Evolutionary conservation across 768 basidiomycete species (phyloP), one percentile per base, ranked within the genome.

Genomic region (Mycena floridula): DNA sequence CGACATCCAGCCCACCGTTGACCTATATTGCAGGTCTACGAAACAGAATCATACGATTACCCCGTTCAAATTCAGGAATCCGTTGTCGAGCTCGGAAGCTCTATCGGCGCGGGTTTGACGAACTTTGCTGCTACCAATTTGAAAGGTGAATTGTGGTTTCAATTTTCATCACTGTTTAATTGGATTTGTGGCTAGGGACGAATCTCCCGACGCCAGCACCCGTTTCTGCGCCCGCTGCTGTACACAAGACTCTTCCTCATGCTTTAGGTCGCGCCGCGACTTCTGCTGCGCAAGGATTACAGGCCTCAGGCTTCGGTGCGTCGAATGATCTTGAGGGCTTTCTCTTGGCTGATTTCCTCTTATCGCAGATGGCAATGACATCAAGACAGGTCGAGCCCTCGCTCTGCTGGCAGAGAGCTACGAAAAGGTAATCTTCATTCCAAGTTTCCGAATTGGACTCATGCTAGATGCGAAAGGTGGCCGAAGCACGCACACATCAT

Each of bases 221-320:
- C 16, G 56, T 79, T 36, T 64, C 81, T 0, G 70, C 79, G 2
- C 73, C 78, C 20, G 65, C 69, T 2, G 59, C 68, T 22, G 85
- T 84, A 55, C 92, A 93, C 72, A 98, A 98, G 81, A 98, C 96
- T 1, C 85, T 98, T 42, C 90, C 96, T 0, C 96, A 98, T 55
- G 95, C 96, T 0, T 78, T 98, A 42, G 76, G 82, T 16, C 85
- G 96, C 41, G 85, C 94, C 0, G 81, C 93, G 0, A 75, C 79
- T 27, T 58, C 67, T 7, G 88, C 82, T 0, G 74, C 81, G 2
- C 60, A 60, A 5, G 63, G 67, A 9, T 56, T 86, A 24, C 64
- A 67, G n/a, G 49, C 53, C 2, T 67, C 70, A 1, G 60, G 37
- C 30, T 36, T 70, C 3, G 70, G 72, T 22, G 64, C n/a, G n/a